Base-by-base conservation (phyloP, 2,329 filamentous ascomycete genomes). In the Onygenales sp. region DNA sequence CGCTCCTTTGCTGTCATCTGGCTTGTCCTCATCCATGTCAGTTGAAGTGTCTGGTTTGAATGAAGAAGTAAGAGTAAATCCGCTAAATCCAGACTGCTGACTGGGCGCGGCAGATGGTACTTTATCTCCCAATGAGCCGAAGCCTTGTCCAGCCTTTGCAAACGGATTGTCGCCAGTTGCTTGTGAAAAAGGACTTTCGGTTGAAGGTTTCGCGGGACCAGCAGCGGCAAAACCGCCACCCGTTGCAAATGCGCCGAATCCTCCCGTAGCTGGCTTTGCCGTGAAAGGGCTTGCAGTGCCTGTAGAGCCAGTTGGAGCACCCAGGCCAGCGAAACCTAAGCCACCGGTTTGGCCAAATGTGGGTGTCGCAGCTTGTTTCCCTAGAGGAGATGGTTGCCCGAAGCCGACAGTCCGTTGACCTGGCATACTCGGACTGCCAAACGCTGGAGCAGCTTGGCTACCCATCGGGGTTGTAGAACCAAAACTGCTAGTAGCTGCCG, bases 21-120 rank as follows among this genome's bases (percentile, higher is more conserved):
- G 61, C 46, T 72, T 72, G n/a, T 66, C 63, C 3, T 59, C 61
- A 61, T 75, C 73, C 54, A 68, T 68, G 31, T 59, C 65, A 52
- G 70, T 67, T 11, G 66, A 67, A 7, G 64, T 67, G 54, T 76
- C 74, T 3, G 63, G 63, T 58, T 74, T 74, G 56, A 77, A 75
- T 9, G 68, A 68, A 27, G 75, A 73, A 2, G 69, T 70, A 21
- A 76, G 58, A 7, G 63, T 64, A 58, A 77, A 77, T n/a, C 63
- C 62, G 54, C 61, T 55, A 11, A 60, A 50, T 7, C 61, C 58
- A 31, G 49, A 50, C 5, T 54, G 43, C 21, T 44, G 38, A 31
- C 50, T 27, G 32, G 35, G 21, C 7, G 38, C 35, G 59, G 62
- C 6, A 13, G 47, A 49, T 14, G 47, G 36, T 32, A 17, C 17